Percentiles rank a stretch among this genome's conserved stretches.
Conservation (phyloP, 352 stramenopile species). For the Phytophthora parvispora region DNA sequence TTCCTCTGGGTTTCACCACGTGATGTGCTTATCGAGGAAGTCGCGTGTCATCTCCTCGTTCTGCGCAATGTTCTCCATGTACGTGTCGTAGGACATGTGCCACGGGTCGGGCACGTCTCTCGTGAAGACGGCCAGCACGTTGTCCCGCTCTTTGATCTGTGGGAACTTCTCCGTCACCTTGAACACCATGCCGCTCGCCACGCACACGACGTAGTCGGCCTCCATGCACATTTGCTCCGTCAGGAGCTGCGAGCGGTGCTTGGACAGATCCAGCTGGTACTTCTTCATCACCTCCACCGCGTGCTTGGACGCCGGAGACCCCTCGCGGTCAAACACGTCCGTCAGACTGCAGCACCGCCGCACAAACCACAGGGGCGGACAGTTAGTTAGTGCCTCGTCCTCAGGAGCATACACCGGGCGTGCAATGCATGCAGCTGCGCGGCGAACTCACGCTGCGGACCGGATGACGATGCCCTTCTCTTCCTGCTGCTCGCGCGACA, state of each 20-base stretch:
- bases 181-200: conserved; percentile 68
- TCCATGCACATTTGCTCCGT: conserved; percentile 71
- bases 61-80: conserved; percentile 84
- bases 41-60: conserved; percentile 81
- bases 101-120: conserved; percentile 81
- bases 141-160: conserved; percentile 60
- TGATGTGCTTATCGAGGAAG: conserved; percentile 76
- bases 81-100: conserved; percentile 88
- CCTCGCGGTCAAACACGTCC: conserved; percentile 75
- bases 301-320: conserved; percentile 71
- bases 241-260: conserved; percentile 73
- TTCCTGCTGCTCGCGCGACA: conserved; percentile 78
- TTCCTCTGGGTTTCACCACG: conserved; percentile 31
- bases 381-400: conserved; percentile 6
- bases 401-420: background rate
- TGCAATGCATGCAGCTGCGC: background rate
- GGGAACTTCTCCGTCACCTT: conserved; percentile 79
- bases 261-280: conserved; percentile 79
- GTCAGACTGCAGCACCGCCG: conserved; percentile 54
- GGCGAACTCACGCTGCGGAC: conserved; percentile 70
- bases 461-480: conserved; percentile 73
- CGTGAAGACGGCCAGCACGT: conserved; percentile 66
- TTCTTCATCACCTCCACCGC: conserved; percentile 77
- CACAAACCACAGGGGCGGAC: background rate
- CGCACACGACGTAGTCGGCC: conserved; percentile 81